Evolutionary conservation across 495 filamentous ascomycete genomes (phyloP), one percentile per base, ranked within the genome.

Genomic region (Aspergillus diversus): DNA sequence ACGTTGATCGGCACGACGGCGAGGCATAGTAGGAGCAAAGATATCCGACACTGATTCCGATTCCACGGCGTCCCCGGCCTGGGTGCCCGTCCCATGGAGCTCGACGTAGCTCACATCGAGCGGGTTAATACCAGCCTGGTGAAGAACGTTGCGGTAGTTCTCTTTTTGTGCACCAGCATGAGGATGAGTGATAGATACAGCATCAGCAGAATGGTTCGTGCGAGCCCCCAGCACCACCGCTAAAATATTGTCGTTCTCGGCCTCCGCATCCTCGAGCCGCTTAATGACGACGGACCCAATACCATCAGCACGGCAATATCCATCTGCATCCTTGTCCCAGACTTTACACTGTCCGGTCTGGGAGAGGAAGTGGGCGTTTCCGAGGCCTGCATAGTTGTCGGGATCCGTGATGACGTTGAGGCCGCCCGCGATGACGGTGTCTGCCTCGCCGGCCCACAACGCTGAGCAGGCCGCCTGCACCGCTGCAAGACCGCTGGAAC

Each of bases 341-440:
- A 87, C 85, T 27, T 90, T 88, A 72, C 89, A 92, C 42, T 79
- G 77, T 6, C 88, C 66, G 55, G 82, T 88, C 63, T 87, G 87
- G 11, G 87, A 90, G 52, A 91, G 73, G 75, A 91, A 91, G 69
- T 89, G 83, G 3, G 85, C 88, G 62, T 84, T 80, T 65, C 83
- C 84, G 15, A 92, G 81, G 53, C 89, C 89, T n/a, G 87, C 77
- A 71, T 86, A 89, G 77, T 86, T 86, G 73, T 92, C 88, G 12
- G 89, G 81, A 65, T 86, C 87, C 17, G 86, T 90, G 72, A 90
- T 77, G 34, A 80, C 58, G 50, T 87, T 91, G 33, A 87, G 77
- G 57, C 91, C 91, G 50, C 91, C 91, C 46, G 88, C 89, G 31
- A 90, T 78, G 9, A 87, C 90, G 33, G 87, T 89, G 66, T 92